phyloP scores from a whole-genome alignment of 164 flowering plant genomes.

The Taxillus chinensis region DNA sequence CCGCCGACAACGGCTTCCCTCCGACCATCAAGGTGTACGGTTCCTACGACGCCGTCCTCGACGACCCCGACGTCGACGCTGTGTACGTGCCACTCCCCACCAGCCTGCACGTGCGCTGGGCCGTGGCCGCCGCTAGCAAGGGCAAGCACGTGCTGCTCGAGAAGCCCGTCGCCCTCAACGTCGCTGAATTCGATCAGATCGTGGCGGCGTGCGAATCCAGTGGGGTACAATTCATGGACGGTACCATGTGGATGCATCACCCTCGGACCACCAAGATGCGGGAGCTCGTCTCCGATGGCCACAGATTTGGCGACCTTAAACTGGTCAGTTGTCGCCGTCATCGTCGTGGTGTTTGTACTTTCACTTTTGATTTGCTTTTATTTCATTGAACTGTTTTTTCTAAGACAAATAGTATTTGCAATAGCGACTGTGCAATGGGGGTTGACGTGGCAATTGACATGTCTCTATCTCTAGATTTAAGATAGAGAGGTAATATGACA shows the following conservation, averaged over 20 bases:
- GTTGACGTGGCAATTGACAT: no score
- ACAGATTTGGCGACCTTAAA: slow-evolving; percentile 46
- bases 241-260: slow-evolving; percentile 78
- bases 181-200: slow-evolving; percentile 41
- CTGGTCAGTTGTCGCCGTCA: slow-evolving; percentile 12
- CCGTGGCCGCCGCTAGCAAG: slow-evolving; percentile 40
- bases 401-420: no score
- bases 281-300: slow-evolving; percentile 32
- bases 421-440: no score
- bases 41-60: slow-evolving; percentile 47
- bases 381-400: no score
- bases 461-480: no score
- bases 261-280: slow-evolving; percentile 55
- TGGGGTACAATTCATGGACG: slow-evolving; percentile 76
- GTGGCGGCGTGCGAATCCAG: slow-evolving; percentile 41
- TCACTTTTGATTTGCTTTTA: no score
- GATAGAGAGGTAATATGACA: no score
- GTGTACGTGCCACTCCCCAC: slow-evolving; percentile 70
- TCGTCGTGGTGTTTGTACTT: no score
- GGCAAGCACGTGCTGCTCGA: slow-evolving; percentile 61
- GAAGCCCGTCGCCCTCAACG: slow-evolving; percentile 60
- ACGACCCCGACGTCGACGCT: slow-evolving; percentile 56
- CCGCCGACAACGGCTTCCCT: slow-evolving; percentile 39
- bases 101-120: slow-evolving; percentile 50
- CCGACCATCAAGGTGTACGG: slow-evolving; percentile 42